These are phyloP conservation scores for Citrus cavaleriei DNA, from an alignment of 345 rosid genomes.

Conservation along the genomic window DNA sequence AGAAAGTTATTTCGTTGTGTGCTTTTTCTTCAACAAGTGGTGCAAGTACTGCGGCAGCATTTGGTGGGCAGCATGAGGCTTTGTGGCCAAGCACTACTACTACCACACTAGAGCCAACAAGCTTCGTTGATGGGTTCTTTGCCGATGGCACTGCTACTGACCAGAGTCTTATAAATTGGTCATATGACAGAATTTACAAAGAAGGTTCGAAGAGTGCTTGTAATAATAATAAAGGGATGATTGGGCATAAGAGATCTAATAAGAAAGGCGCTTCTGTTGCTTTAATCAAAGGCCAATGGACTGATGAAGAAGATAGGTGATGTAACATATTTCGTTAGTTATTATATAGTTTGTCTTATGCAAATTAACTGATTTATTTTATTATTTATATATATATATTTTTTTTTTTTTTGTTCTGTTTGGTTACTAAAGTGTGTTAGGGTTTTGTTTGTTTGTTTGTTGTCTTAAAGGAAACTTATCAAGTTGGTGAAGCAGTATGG, in stretches of 20 bases:
- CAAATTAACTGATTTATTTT: neutral
- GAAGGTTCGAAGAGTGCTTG: neutral
- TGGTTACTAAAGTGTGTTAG: neutral
- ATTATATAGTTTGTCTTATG: neutral
- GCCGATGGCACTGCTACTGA: slow-evolving; percentile 13
- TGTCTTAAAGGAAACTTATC: slow-evolving; percentile 53
- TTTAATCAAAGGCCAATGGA: slow-evolving; percentile 98
- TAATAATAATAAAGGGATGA: too few species aligned
- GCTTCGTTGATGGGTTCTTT: slow-evolving; percentile 29
- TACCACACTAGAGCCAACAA: slow-evolving; percentile 21
- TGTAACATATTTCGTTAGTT: neutral
- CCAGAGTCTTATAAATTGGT: slow-evolving; percentile 2
- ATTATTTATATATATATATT: too few species aligned
- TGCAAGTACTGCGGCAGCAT: slow-evolving; percentile 9
- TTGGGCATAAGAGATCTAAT: slow-evolving; percentile 31
- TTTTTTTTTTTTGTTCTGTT: too few species aligned
- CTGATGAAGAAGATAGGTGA: slow-evolving; percentile 87
- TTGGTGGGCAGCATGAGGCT: neutral
- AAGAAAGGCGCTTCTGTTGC: slow-evolving; percentile 41
- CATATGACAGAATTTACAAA: slow-evolving; percentile 27
- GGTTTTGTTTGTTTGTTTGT: slow-evolving; percentile 12
- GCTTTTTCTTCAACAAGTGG: slow-evolving; percentile 18
- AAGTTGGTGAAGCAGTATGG: slow-evolving; percentile 85
- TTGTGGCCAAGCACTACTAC: slow-evolving; percentile 13
- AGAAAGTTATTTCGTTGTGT: slow-evolving; percentile 10